These are phyloP conservation scores for Aureobasidium musti DNA, from an alignment of 2,329 filamentous ascomycete species.

Conservation along the genomic window DNA sequence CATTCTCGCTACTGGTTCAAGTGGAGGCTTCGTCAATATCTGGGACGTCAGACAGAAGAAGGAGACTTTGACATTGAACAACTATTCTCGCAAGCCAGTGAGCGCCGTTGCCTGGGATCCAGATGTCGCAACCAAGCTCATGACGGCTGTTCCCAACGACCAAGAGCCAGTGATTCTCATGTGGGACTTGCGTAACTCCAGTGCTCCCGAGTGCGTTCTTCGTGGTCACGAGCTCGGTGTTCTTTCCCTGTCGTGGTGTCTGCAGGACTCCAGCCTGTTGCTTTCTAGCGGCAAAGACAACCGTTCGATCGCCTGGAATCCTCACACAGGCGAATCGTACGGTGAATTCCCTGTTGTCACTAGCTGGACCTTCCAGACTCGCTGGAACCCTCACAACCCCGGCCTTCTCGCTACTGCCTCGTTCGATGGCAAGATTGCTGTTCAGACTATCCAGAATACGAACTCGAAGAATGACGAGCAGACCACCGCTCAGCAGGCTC, in stretches of 20 bases:
- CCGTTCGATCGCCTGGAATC: conserved; percentile 93
- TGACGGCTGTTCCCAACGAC: conserved; percentile 90
- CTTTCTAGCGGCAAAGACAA: conserved; percentile 97
- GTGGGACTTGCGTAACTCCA: conserved; percentile 95
- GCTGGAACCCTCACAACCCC: conserved; percentile 92
- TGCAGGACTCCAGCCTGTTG: conserved; percentile 82
- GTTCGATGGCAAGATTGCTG: conserved; percentile 92
- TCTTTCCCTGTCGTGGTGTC: conserved; percentile 92
- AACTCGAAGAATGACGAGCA: conserved; percentile 71
- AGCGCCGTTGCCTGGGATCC: conserved; percentile 98
- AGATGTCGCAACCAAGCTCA: conserved; percentile 84
- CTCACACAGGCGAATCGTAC: conserved; percentile 80
- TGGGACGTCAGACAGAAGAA: conserved; percentile 99
- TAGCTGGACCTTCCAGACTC: conserved; percentile 98
- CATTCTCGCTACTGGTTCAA: conserved; percentile 91
- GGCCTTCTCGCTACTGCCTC: conserved; percentile 91
- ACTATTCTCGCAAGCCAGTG: conserved; percentile 82
- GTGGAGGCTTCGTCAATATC: conserved; percentile 92
- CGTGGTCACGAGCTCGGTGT: conserved; percentile 94
- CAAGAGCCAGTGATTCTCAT: conserved; percentile 83
- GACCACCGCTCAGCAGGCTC: conserved; percentile 61
- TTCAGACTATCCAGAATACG: conserved; percentile 94
- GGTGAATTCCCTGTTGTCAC: conserved; percentile 96
- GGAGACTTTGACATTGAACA: conserved; percentile 91
- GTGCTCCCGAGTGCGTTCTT: conserved; percentile 84